Base-by-base conservation (phyloP, 2,329 filamentous ascomycete species). In the Chaetothyriales sp. region DNA sequence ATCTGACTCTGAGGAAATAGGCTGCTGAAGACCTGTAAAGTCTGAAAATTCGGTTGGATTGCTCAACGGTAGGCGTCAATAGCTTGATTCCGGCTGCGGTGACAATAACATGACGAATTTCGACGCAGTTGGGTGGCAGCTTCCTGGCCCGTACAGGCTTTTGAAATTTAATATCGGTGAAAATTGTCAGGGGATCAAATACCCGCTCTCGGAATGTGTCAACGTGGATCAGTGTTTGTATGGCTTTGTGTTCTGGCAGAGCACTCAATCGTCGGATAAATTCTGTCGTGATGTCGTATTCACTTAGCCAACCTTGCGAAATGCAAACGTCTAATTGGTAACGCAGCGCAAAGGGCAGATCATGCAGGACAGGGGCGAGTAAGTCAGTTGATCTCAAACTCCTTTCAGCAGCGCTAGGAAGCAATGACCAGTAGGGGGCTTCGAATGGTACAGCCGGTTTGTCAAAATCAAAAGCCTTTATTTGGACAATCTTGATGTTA, bases 271-370 rank as follows among this genome's bases (percentile, higher is more conserved):
- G 74, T 25, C 72, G 63, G 1, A 94, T 67, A 57, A 96, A 96
- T 2, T 78, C 73, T 1, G 66, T 63, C 1, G 71, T 75, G 44
- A 96, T 75, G 46, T 77, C 84, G 62, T 86, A 78, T 64, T 95
- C 90, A 49, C 82, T 83, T 10, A 98, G 68, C 20, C 80, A 73
- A 0, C 81, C 80, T 25, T 83, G 78, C 0, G 89, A 94, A n/a
- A 96, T 74, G 63, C 90, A 96, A 0, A 87, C 89, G 64, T 98
- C 90, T 0, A 98, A 76, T 63, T 95, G 88, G 62, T 96, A 98
- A 15, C 86, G 78, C 1, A 95, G 78, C 0, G 79, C 69, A 54
- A 88, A 95, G 0, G 78, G 69, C 3, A 90, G 70, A 50, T 67
- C 57, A 2, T 9, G 8, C 2, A 15, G 32, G 2, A 10, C 12